Evolutionary conservation across 306 rosid genomes (phyloP).

Genomic region (Cucumis cinereus): DNA sequence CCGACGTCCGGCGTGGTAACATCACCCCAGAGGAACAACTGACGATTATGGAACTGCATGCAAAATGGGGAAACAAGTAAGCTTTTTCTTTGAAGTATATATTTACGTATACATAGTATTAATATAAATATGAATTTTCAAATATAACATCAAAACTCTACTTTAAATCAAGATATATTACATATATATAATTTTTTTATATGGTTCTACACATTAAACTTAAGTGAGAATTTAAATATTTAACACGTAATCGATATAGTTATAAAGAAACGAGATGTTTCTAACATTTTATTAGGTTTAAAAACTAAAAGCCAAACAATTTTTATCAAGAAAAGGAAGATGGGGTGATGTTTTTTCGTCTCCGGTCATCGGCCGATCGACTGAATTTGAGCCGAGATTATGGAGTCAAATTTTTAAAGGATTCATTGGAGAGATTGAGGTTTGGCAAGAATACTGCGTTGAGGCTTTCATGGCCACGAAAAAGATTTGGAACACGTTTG

Average conservation of each 20-base stretch:
- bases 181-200: too few species aligned
- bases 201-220: too few species aligned
- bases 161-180: too few species aligned
- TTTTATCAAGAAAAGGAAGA: neutral
- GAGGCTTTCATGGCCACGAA: conserved; percentile 13
- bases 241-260: neutral
- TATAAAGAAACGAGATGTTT: neutral
- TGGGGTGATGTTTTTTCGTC: neutral
- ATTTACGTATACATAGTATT: neutral
- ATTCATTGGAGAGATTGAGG: neutral
- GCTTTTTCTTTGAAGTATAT: neutral
- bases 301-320: neutral
- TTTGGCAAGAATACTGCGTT: neutral
- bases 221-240: too few species aligned
- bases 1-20: conserved; percentile 89
- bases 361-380: neutral
- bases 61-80: conserved; percentile 97
- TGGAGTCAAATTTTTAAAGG: neutral
- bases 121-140: neutral
- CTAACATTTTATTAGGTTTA: neutral
- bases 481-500: neutral
- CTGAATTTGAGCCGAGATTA: neutral
- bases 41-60: conserved; percentile 81
- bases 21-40: conserved; percentile 86
- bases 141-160: neutral